Evolutionary conservation across 2,329 filamentous ascomycete genomes (phyloP), one percentile per base, ranked within the genome.

Genomic region (Stemphylium vesicarium): DNA sequence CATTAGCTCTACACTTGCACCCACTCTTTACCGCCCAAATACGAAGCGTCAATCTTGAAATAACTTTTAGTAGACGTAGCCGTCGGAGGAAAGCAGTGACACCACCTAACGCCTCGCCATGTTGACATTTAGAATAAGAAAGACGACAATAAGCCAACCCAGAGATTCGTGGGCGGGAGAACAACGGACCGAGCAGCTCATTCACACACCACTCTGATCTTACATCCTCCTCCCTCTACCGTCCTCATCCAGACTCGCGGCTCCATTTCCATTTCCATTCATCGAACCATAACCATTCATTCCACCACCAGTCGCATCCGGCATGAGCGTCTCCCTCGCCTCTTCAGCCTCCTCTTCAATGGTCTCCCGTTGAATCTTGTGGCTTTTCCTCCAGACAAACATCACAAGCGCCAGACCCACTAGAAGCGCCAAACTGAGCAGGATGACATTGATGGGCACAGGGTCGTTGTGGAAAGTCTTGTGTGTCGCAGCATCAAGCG

Each of bases 401-500:
- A 70, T 75, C 10, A 94, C 87, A 7, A 96, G 78, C 6, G 77
- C 78, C 1, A 82, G 54, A 0, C 93, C 92, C 1, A 94, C 81
- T 0, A 83, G 69, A 8, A 90, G 71, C 0, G 88, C 90, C 0
- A 85, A 52, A 0, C 76, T 69, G 42, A 94, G 75, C 16, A 96
- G 75, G 0, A 89, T 80, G 2, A 89, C 46, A 71, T 96, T 95
- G 11, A 96, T 88, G 0, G 91, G 91, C 0, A 91, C 78, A 0
- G 92, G 92, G 71, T 96, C 82, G 4, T 87, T 85, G 18, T 80
- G 65, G 69, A 94, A 96, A 0, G 82, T 82, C 51, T 85, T 81
- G 69, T 96, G 90, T 36, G 92, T 92, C 32, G 94, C 73, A 20
- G 88, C 85, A 73, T 96, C 92, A 31, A 96, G 81, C 0, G 85